Evolutionary conservation across 257 asterid species (phyloP).

Genomic region (Petunia axillaris): DNA sequence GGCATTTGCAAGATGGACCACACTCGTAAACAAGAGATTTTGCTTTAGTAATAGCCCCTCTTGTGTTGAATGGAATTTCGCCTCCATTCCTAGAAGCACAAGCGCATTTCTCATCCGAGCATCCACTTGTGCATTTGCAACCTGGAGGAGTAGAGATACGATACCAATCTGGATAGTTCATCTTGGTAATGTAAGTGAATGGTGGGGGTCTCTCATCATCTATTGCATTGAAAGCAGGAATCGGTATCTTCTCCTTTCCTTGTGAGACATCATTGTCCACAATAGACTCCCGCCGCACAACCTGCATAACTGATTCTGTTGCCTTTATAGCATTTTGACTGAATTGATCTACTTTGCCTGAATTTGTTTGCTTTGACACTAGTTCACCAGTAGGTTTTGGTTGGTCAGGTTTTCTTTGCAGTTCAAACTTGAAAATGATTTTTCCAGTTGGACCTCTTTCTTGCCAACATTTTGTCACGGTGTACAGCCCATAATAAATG

Average conservation of each 20-base stretch:
- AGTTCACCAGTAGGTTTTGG: conserved; percentile 24
- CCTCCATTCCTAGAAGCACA: conserved; percentile 53
- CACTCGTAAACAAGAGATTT: conserved; percentile 49
- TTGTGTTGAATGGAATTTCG: conserved; percentile 55
- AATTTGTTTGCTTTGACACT: neutral
- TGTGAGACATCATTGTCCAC: conserved; percentile 45
- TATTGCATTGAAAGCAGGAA: conserved; percentile 44
- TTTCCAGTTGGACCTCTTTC: conserved; percentile 39
- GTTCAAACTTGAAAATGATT: conserved; percentile 45
- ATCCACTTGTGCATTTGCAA: conserved; percentile 50
- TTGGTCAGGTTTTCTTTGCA: conserved; percentile 43
- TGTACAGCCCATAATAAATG: conserved; percentile 51
- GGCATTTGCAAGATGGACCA: conserved; percentile 60
- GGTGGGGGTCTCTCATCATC: conserved; percentile 42
- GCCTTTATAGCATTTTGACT: conserved; percentile 6
- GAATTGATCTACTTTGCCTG: neutral
- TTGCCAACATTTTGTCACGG: conserved; percentile 30
- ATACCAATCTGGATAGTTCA: conserved; percentile 40
- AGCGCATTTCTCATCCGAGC: conserved; percentile 40
- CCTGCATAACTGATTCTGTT: neutral
- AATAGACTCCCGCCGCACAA: conserved; percentile 9
- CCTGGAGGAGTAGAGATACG: conserved; percentile 25
- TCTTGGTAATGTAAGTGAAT: conserved; percentile 43
- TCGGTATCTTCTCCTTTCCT: conserved; percentile 44
- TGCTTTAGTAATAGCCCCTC: conserved; percentile 31